Evolutionary conservation across 164 flowering plant genomes (phyloP).

Genomic region (Magnolia sinica): DNA sequence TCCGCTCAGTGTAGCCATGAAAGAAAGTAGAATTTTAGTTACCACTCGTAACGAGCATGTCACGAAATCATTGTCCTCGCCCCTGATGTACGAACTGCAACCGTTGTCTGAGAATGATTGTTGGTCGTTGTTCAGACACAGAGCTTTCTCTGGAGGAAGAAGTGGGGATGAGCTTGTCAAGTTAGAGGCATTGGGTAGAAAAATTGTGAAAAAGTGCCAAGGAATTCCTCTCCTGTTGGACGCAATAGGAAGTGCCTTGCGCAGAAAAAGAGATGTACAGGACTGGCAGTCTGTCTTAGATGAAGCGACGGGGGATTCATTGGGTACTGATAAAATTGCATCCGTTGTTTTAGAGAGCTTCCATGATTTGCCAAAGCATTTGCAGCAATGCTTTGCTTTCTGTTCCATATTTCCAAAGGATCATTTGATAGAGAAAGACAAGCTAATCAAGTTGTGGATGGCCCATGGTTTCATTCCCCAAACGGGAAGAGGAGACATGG

Average conservation of each 20-base stretch:
- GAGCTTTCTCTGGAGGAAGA: conserved; percentile 3
- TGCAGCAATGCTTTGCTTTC: conserved; percentile 2
- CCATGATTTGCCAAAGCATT: not conserved
- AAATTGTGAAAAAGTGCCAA: conserved; percentile 11
- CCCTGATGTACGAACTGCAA: not conserved
- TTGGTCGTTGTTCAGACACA: conserved; percentile 2
- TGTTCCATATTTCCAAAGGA: conserved; percentile 5
- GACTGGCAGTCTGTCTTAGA: conserved; percentile 13
- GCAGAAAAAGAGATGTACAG: not conserved
- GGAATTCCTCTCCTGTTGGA: conserved; percentile 12
- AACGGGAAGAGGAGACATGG: not conserved
- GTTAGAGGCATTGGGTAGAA: not conserved
- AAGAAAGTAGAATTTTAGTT: conserved; percentile 5
- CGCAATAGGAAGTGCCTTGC: not conserved
- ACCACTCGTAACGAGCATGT: conserved; percentile 9
- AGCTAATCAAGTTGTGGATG: not conserved
- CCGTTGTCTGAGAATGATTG: conserved; percentile 12
- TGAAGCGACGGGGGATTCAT: not conserved
- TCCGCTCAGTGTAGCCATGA: not conserved
- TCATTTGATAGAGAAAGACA: not conserved
- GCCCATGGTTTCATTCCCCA: conserved; percentile 3
- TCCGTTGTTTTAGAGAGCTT: not conserved
- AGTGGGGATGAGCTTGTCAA: not conserved
- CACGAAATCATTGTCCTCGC: not conserved
- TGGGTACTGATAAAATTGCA: not conserved